phyloP scores from a whole-genome alignment of 1,284 basidiomycete genomes.

The Puccinia polysora region DNA sequence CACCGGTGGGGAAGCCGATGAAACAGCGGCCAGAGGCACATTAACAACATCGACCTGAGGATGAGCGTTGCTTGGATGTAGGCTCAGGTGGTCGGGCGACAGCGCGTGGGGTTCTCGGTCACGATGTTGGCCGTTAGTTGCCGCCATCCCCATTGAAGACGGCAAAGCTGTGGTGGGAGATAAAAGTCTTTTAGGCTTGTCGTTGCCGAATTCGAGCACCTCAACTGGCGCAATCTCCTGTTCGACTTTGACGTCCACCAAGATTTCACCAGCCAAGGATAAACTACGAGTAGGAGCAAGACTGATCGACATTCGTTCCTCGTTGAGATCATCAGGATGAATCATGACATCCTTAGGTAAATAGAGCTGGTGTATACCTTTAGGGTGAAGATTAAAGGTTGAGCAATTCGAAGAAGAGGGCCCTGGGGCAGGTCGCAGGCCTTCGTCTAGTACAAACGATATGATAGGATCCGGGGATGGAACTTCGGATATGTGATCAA shows the following conservation, averaged over 20 bases:
- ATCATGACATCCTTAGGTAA: slow-evolving; percentile 11
- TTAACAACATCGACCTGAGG: too few relatives aligned
- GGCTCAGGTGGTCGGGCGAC: too few relatives aligned
- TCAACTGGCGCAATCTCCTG: slow-evolving; percentile 1
- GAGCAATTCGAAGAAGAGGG: slow-evolving; percentile 15
- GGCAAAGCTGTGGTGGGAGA: neutral
- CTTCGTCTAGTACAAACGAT: slow-evolving; percentile 37
- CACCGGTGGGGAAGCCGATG: neutral
- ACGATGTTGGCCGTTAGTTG: too few relatives aligned
- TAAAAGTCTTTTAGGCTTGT: neutral
- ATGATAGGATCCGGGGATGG: slow-evolving; percentile 36
- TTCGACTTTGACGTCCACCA: slow-evolving; percentile 24
- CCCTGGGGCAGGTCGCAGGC: neutral
- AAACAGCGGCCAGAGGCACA: too few relatives aligned
- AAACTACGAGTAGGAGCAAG: neutral
- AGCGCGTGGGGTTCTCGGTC: too few relatives aligned
- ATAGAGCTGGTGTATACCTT: slow-evolving; percentile 34
- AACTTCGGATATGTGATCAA: slow-evolving; percentile 24
- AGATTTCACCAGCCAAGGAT: slow-evolving; percentile 27
- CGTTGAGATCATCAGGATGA: neutral
- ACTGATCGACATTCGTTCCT: neutral
- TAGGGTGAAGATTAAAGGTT: slow-evolving; percentile 31
- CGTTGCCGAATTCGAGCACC: neutral
- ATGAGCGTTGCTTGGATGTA: too few relatives aligned
- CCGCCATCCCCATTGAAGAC: neutral